Conservation (phyloP, 2,329 filamentous ascomycete genomes). For the Talaromyces rugulosus region DNA sequence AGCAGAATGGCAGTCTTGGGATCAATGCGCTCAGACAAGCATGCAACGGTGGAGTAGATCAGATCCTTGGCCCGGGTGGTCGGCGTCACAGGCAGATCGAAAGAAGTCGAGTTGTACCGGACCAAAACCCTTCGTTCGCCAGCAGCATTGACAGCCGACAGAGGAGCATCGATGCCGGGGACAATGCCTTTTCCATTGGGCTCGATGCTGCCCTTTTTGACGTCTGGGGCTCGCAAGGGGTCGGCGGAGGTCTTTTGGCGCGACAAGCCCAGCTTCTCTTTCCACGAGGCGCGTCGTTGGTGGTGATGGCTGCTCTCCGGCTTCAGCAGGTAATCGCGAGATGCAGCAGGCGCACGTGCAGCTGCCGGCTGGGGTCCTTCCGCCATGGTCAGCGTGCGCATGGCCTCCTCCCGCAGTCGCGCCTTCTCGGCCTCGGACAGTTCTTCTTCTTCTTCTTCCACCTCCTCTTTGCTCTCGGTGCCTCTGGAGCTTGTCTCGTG, state of each 20-base stretch:
- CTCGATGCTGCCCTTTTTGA: constrained; percentile 11
- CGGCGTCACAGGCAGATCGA: constrained; percentile 67
- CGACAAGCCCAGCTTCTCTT: constrained; percentile 25
- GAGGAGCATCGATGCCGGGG: constrained; percentile 67
- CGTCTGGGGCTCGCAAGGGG: constrained; percentile 9
- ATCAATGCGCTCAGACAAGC: constrained; percentile 61
- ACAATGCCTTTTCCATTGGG: constrained; percentile 26
- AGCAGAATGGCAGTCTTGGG: constrained; percentile 65
- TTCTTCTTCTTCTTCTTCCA: constrained; percentile 15
- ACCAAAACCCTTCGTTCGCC: constrained; percentile 72
- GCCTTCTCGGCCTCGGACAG: constrained; percentile 16
- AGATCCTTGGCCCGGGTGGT: constrained; percentile 73
- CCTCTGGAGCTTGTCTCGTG: not conserved
- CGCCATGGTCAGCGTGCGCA: constrained; percentile 31
- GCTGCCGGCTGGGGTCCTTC: constrained; percentile 4
- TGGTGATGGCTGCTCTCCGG: constrained; percentile 10
- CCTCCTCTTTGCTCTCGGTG: not conserved
- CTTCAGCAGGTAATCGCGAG: not conserved
- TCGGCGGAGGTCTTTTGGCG: constrained; percentile 10
- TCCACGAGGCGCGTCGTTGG: constrained; percentile 25
- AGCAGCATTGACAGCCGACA: constrained; percentile 74
- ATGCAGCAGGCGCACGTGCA: constrained; percentile 1
- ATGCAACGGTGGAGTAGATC: constrained; percentile 61
- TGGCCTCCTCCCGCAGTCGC: constrained; percentile 27
- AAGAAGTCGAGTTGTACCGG: constrained; percentile 64